These are phyloP conservation scores for Triticum urartu DNA, from an alignment of 176 grass and related monocot species.

Conservation along the genomic window DNA sequence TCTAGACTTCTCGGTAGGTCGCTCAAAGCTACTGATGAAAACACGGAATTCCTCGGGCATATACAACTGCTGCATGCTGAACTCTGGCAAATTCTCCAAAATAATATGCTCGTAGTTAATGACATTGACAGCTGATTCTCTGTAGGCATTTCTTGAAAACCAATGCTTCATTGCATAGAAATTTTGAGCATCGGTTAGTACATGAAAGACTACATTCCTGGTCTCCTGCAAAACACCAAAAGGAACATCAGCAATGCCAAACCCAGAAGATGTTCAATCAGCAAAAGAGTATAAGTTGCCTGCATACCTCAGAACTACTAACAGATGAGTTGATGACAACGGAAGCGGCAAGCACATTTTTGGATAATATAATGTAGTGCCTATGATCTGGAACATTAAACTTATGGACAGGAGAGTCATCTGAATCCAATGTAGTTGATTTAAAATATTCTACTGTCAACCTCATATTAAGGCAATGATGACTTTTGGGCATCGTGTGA, in stretches of 20 bases:
- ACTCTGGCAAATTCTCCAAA: conserved; percentile 53
- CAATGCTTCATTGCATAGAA: conserved; percentile 97
- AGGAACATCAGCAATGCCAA: conserved; percentile 42
- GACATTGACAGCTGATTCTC: conserved; percentile 60
- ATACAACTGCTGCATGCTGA: conserved; percentile 52
- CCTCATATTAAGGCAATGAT: conserved; percentile 97
- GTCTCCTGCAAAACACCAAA: conserved; percentile 61
- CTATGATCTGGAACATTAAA: conserved; percentile 59
- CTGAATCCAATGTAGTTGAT: conserved; percentile 48
- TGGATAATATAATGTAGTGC: conserved; percentile 95
- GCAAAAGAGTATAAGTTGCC: neutral
- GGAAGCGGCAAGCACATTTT: conserved; percentile 86
- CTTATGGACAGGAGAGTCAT: conserved; percentile 47
- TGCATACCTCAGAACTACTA: conserved; percentile 76
- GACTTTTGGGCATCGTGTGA: conserved; percentile 97
- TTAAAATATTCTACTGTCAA: conserved; percentile 97
- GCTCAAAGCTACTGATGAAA: conserved; percentile 71
- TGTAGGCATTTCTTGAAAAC: conserved; percentile 84
- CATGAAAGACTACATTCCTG: conserved; percentile 76
- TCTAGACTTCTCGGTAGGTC: conserved; percentile 59
- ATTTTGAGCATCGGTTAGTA: conserved; percentile 86
- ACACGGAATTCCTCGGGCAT: conserved; percentile 91
- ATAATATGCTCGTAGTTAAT: conserved; percentile 80
- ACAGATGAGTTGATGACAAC: conserved; percentile 93
- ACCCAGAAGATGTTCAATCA: conserved; percentile 1